Conservation (phyloP, 164 flowering plant species). For the Nymphaea colorata region DNA sequence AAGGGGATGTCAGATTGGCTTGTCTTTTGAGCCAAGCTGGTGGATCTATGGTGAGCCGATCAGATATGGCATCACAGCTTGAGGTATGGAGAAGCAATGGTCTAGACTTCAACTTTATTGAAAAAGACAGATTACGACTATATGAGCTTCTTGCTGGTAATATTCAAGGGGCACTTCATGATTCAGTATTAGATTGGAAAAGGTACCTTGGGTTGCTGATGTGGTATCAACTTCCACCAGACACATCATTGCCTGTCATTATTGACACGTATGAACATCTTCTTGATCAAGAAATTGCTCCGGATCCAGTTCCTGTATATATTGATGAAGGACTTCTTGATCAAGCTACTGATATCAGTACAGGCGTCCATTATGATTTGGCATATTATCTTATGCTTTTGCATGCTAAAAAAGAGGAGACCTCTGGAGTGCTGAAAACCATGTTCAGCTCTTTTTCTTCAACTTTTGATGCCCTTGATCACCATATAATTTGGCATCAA, state of each 20-base stretch:
- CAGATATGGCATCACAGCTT: conserved; percentile 70
- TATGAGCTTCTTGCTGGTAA: conserved; percentile 87
- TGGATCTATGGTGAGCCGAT: conserved; percentile 65
- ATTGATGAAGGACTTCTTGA: conserved; percentile 67
- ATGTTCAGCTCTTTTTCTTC: conserved; percentile 96
- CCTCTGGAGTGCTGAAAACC: conserved; percentile 44
- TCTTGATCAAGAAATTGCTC: conserved; percentile 61
- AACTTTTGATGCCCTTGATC: conserved; percentile 86
- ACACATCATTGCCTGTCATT: conserved; percentile 42
- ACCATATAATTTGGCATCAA: conserved; percentile 99
- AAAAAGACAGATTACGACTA: conserved; percentile 60
- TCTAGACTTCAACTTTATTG: conserved; percentile 80
- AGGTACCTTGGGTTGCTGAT: conserved; percentile 80
- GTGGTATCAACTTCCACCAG: conserved; percentile 91
- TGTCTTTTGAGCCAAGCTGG: conserved; percentile 94
- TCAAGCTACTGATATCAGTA: conserved; percentile 11
- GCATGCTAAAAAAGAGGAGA: conserved; percentile 49
- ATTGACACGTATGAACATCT: conserved; percentile 60
- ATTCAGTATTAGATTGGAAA: conserved; percentile 71
- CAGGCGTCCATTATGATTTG: conserved; percentile 50
- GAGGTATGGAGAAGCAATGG: conserved; percentile 76
- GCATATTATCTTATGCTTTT: conserved; percentile 93
- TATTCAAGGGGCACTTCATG: conserved; percentile 54
- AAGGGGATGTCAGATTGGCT: conserved; percentile 91
- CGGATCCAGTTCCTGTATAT: conserved; percentile 74